Conservation (phyloP, 768 basidiomycete genomes). For the Pisolithus sp. region DNA sequence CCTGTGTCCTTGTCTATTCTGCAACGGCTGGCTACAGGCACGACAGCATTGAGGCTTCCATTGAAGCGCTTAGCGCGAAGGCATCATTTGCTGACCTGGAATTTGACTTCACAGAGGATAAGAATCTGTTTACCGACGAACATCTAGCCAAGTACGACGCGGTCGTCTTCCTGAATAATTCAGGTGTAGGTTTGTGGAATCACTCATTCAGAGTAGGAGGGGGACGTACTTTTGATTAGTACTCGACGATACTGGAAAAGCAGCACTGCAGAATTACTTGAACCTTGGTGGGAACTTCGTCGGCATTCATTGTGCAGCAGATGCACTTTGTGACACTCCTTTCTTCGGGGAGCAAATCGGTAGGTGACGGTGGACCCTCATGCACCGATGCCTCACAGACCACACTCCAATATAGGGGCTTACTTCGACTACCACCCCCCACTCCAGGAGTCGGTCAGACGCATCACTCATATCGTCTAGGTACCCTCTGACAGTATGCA, state of each 20-base stretch:
- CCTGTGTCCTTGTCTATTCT: constrained; percentile 43
- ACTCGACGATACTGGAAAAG: constrained; percentile 51
- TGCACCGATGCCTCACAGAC: neutral
- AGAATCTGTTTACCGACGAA: constrained; percentile 17
- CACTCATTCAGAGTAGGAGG: neutral
- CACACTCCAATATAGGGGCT: constrained; percentile 36
- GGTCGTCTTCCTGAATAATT: constrained; percentile 62
- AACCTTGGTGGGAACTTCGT: constrained; percentile 66
- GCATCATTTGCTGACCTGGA: constrained; percentile 41
- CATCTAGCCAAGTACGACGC: constrained; percentile 55
- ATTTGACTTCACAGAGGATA: constrained; percentile 51
- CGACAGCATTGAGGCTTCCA: constrained; percentile 70
- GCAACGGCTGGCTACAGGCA: constrained; percentile 60
- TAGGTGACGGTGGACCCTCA: constrained; percentile 13
- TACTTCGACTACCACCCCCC: constrained; percentile 67
- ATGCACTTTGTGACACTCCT: constrained; percentile 49
- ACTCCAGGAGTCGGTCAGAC: constrained; percentile 56
- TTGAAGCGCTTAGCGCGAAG: constrained; percentile 44
- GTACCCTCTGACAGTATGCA: constrained; percentile 11
- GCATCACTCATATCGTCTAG: neutral
- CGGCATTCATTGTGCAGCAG: constrained; percentile 62
- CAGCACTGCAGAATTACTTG: constrained; percentile 58
- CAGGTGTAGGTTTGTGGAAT: constrained; percentile 54
- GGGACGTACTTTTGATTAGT: constrained; percentile 27
- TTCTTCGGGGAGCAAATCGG: constrained; percentile 57